Conservation (phyloP, 305 asterid genomes). For the Solanum hybrid region DNA sequence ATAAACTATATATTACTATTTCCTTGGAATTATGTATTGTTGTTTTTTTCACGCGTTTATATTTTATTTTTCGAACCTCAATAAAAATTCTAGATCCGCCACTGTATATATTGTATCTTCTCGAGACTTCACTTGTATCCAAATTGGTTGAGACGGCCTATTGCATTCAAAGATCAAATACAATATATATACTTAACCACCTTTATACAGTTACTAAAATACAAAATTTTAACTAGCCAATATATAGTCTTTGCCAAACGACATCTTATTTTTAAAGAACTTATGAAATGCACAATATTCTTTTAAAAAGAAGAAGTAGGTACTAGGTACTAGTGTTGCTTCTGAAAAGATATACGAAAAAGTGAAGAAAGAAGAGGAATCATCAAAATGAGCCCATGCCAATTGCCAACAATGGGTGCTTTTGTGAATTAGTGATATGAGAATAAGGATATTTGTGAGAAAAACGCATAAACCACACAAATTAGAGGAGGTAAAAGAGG, state of each 20-base stretch:
- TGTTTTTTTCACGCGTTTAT: too few relatives aligned
- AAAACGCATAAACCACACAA: constrained; percentile 10
- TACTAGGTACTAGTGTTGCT: background rate
- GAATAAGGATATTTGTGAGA: constrained; percentile 13
- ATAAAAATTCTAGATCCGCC: too few relatives aligned
- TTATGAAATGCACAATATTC: background rate
- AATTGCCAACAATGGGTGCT: background rate
- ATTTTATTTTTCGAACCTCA: too few relatives aligned
- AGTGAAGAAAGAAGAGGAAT: background rate
- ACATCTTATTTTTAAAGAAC: background rate
- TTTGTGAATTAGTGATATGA: background rate
- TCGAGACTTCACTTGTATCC: background rate
- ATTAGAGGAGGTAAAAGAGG: background rate
- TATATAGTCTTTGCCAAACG: background rate
- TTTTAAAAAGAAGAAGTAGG: background rate
- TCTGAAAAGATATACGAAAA: background rate
- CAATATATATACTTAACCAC: background rate
- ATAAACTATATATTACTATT: too few relatives aligned
- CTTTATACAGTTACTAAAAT: background rate
- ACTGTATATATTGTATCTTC: background rate
- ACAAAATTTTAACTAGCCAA: background rate
- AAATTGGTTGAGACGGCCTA: too few relatives aligned
- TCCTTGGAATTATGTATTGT: too few relatives aligned
- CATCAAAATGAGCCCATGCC: background rate
- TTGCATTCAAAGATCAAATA: background rate